Percentiles rank a stretch among this genome's conserved stretches.
Evolutionary conservation across 2,329 filamentous ascomycete genomes (phyloP).

Genomic region (Phyllosticta citriasiana): DNA sequence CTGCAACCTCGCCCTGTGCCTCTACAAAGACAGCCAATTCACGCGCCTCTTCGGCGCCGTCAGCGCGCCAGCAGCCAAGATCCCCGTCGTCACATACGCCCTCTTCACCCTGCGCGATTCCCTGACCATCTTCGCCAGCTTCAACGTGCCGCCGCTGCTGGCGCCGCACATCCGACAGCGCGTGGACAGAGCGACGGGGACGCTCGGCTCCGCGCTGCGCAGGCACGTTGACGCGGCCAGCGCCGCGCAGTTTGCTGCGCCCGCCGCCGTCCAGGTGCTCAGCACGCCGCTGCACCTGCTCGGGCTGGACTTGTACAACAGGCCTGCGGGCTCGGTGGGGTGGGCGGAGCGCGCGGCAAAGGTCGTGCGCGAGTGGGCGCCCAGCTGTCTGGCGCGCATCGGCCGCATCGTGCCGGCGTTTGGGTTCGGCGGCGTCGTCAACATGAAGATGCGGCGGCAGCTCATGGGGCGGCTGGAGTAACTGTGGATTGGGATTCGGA

Average conservation of each 20-base stretch:
- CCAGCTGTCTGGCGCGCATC: slow-evolving; percentile 65
- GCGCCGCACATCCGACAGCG: slow-evolving; percentile 51
- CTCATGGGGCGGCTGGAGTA: slow-evolving; percentile 48
- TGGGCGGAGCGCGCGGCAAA: slow-evolving; percentile 53
- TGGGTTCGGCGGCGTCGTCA: slow-evolving; percentile 79
- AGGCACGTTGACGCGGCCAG: slow-evolving; percentile 29
- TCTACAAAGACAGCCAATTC: slow-evolving; percentile 85
- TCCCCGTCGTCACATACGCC: slow-evolving; percentile 61
- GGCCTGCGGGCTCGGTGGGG: slow-evolving; percentile 33
- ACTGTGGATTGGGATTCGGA: too few species aligned
- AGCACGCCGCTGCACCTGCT: slow-evolving; percentile 79
- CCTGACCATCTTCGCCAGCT: slow-evolving; percentile 82
- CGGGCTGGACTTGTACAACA: slow-evolving; percentile 79
- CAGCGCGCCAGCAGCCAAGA: slow-evolving; percentile 39
- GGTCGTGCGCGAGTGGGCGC: slow-evolving; percentile 65
- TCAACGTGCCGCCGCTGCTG: slow-evolving; percentile 76
- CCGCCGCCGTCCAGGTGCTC: slow-evolving; percentile 56
- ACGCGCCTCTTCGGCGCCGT: slow-evolving; percentile 68
- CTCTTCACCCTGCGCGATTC: slow-evolving; percentile 78
- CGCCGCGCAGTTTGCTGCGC: slow-evolving; percentile 10
- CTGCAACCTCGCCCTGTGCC: slow-evolving; percentile 76
- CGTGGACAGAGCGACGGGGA: slow-evolving; percentile 9
- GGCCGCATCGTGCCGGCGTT: slow-evolving; percentile 82
- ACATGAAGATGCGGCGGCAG: slow-evolving; percentile 56
- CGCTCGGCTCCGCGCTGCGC: slow-evolving; percentile 34